Conservation (phyloP, 2,329 filamentous ascomycete genomes). For the Fusarium pseudograminearum region DNA sequence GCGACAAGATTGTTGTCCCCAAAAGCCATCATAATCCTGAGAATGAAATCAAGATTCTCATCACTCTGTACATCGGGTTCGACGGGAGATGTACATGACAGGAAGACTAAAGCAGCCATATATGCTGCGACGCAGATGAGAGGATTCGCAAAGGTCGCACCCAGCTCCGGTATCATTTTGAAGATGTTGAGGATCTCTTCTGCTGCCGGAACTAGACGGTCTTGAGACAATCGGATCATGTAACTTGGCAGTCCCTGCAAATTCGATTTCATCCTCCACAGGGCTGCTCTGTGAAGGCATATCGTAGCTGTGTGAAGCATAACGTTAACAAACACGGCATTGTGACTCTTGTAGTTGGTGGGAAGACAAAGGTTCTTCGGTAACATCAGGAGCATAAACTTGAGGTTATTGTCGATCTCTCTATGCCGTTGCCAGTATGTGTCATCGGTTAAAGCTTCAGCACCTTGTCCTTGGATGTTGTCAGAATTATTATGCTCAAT, state of each 20-base stretch:
- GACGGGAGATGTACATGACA: not conserved
- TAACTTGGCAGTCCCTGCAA: slow-evolving; percentile 4
- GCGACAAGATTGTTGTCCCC: slow-evolving; percentile 5
- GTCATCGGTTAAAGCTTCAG: not conserved
- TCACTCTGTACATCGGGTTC: not conserved
- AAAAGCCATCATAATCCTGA: slow-evolving; percentile 15
- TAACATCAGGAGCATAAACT: slow-evolving; percentile 22
- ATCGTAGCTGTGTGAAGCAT: slow-evolving; percentile 26
- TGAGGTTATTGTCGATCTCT: slow-evolving; percentile 20
- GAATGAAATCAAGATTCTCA: slow-evolving; percentile 13
- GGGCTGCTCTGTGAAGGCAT: slow-evolving; percentile 22
- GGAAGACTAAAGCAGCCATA: slow-evolving; percentile 16
- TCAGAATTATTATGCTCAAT: slow-evolving; percentile 13
- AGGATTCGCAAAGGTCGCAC: slow-evolving; percentile 8
- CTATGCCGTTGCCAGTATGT: slow-evolving; percentile 14
- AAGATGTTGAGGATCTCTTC: slow-evolving; percentile 27
- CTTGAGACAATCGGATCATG: slow-evolving; percentile 18
- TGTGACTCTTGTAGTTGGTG: slow-evolving; percentile 13
- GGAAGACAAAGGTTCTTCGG: slow-evolving; percentile 23
- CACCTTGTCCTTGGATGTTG: not conserved
- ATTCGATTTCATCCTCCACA: slow-evolving; percentile 26
- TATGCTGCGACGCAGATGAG: slow-evolving; percentile 26
- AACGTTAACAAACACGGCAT: slow-evolving; percentile 25
- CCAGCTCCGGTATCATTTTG: slow-evolving; percentile 19
- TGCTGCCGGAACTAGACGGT: slow-evolving; percentile 13